These are phyloP conservation scores for Pseudocercospora eumusae DNA, from an alignment of 2,329 filamentous ascomycete genomes.

Conservation along the genomic window DNA sequence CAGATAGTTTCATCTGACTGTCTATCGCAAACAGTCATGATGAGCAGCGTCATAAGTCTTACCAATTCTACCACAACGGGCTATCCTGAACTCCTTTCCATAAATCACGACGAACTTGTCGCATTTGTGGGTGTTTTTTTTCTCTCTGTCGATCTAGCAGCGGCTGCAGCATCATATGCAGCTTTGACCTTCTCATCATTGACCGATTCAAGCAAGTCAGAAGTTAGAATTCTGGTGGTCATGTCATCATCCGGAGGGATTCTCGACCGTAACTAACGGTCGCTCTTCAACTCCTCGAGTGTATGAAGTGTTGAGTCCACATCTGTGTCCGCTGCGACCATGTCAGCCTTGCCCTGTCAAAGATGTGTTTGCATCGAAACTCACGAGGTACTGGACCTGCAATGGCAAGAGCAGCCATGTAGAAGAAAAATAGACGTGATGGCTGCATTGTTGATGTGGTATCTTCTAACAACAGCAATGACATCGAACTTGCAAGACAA, in stretches of 20 bases:
- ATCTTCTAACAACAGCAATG: not conserved
- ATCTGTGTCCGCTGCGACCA: not conserved
- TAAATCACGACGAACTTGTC: not conserved
- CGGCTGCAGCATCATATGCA: not conserved
- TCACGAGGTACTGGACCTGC: not conserved
- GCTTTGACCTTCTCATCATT: not conserved
- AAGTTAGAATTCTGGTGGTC: not conserved
- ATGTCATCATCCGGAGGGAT: too few species aligned
- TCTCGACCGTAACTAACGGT: not conserved
- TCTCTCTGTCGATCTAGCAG: not conserved
- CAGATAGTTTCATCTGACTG: too few species aligned
- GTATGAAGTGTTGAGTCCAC: not conserved
- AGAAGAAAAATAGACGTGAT: not conserved
- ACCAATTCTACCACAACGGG: too few species aligned
- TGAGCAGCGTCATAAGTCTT: too few species aligned
- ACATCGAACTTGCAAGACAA: too few species aligned
- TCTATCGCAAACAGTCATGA: too few species aligned
- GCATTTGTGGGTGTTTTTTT: not conserved
- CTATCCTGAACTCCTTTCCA: too few species aligned
- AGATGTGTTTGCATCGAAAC: too few species aligned
- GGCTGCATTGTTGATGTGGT: not conserved
- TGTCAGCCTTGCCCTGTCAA: too few species aligned
- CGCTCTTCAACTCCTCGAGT: not conserved
- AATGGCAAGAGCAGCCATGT: not conserved
- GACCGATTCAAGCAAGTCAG: not conserved